These are phyloP conservation scores for Colletotrichum truncatum DNA, from an alignment of 2,329 filamentous ascomycete species.

Conservation along the genomic window DNA sequence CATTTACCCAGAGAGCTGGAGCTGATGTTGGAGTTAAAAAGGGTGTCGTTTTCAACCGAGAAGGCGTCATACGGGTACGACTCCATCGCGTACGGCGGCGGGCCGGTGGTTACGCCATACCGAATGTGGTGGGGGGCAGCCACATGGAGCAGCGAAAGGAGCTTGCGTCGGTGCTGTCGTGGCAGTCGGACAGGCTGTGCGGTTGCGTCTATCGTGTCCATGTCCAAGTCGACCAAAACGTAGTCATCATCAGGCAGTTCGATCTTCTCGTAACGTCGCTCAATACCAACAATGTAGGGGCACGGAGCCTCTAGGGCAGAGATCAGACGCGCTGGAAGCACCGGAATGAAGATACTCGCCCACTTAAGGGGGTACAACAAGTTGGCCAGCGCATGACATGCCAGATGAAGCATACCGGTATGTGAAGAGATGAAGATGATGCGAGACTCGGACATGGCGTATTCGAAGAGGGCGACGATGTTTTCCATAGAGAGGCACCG, in stretches of 20 bases:
- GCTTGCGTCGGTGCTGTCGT: constrained; percentile 88
- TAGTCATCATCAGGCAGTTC: constrained; percentile 95
- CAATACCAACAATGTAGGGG: constrained; percentile 96
- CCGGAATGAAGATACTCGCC: constrained; percentile 93
- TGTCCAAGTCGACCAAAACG: constrained; percentile 92
- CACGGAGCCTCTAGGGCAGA: constrained; percentile 94
- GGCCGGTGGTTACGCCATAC: constrained; percentile 86
- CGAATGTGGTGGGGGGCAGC: constrained; percentile 90
- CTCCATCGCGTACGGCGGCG: constrained; percentile 92
- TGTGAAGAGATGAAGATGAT: constrained; percentile 97
- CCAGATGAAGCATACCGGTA: constrained; percentile 94
- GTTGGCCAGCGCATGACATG: constrained; percentile 85
- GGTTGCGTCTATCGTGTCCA: constrained; percentile 88
- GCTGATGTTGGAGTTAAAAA: constrained; percentile 78
- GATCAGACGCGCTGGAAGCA: constrained; percentile 86
- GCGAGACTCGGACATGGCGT: constrained; percentile 88
- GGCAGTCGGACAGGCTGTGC: constrained; percentile 81
- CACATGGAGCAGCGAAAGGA: constrained; percentile 86
- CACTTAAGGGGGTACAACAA: constrained; percentile 91
- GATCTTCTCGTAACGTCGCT: constrained; percentile 86
- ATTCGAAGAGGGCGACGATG: constrained; percentile 92
- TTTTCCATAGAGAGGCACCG: constrained; percentile 90
- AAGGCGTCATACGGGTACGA: constrained; percentile 92
- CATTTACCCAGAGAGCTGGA: constrained; percentile 83
- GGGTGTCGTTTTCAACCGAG: constrained; percentile 82